These are phyloP conservation scores for Aureobasidium pullulans DNA, from an alignment of 2,329 filamentous ascomycete species.

Conservation along the genomic window DNA sequence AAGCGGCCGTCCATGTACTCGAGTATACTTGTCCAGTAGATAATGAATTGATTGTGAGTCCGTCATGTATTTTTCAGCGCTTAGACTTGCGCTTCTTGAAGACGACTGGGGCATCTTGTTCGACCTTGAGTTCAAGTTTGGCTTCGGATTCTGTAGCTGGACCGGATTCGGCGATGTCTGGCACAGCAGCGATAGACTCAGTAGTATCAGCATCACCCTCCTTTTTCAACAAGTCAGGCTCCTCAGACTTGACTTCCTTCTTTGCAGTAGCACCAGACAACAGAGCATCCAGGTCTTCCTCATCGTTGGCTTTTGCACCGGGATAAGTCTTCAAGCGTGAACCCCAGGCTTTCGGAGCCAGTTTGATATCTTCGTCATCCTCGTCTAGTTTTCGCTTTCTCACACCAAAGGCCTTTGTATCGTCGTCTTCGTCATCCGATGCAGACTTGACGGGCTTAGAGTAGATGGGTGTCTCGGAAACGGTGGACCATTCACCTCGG, in stretches of 20 bases:
- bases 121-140: slow-evolving; percentile 6
- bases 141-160: neutral
- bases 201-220: slow-evolving; percentile 26
- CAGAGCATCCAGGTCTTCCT: slow-evolving; percentile 57
- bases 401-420: slow-evolving; percentile 45
- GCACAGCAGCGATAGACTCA: slow-evolving; percentile 21
- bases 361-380: slow-evolving; percentile 52
- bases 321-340: slow-evolving; percentile 39
- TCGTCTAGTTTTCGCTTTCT: slow-evolving; percentile 57
- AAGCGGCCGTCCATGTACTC: too few relatives aligned
- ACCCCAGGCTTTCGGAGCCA: slow-evolving; percentile 36
- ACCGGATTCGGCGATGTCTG: slow-evolving; percentile 14
- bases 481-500: slow-evolving; percentile 77
- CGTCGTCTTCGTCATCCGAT: slow-evolving; percentile 35
- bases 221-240: slow-evolving; percentile 23
- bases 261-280: slow-evolving; percentile 30
- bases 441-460: slow-evolving; percentile 23
- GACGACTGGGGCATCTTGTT: slow-evolving; percentile 46
- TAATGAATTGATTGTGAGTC: too few relatives aligned
- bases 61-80: slow-evolving; percentile 20
- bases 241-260: slow-evolving; percentile 26
- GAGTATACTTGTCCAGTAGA: neutral
- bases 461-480: slow-evolving; percentile 42
- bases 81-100: slow-evolving; percentile 70
- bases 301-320: slow-evolving; percentile 36